These are phyloP conservation scores for Gaultheria prostrata DNA, from an alignment of 148 eudicot genomes.

Conservation along the genomic window DNA sequence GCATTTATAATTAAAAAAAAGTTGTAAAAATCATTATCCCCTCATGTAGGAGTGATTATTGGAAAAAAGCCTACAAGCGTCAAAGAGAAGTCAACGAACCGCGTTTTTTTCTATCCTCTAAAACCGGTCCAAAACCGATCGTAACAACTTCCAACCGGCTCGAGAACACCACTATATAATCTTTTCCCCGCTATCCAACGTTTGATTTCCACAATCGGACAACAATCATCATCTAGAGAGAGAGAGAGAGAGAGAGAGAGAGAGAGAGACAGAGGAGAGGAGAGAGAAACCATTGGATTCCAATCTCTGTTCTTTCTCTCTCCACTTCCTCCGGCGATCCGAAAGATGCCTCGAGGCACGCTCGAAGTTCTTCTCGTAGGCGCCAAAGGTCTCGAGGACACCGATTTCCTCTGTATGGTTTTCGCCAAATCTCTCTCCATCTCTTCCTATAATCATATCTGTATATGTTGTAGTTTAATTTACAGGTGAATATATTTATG, in stretches of 20 bases:
- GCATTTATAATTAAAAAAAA: too few species aligned
- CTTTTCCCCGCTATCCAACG: not conserved
- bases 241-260: not conserved
- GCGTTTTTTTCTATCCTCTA: not conserved
- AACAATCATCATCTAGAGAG: not conserved
- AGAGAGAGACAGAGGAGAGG: not conserved
- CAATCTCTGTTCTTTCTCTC: not conserved
- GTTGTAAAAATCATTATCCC: too few species aligned
- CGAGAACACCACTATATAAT: not conserved
- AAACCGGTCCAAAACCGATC: not conserved
- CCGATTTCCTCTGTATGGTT: constrained; percentile 49
- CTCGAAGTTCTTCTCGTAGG: constrained; percentile 48
- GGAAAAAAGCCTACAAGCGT: too few species aligned
- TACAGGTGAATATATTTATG: not conserved
- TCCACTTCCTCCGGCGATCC: not conserved
- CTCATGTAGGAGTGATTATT: too few species aligned
- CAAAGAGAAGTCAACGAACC: not conserved
- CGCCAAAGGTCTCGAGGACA: constrained; percentile 57
- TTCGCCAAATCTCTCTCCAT: not conserved
- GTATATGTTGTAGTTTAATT: not conserved
- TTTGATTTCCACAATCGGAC: not conserved
- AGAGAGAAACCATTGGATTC: not conserved
- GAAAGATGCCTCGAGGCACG: constrained; percentile 21
- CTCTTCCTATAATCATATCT: not conserved
- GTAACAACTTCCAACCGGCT: not conserved